Base-by-base conservation (phyloP, 352 stramenopile species). In the Blastocystis sp. region DNA sequence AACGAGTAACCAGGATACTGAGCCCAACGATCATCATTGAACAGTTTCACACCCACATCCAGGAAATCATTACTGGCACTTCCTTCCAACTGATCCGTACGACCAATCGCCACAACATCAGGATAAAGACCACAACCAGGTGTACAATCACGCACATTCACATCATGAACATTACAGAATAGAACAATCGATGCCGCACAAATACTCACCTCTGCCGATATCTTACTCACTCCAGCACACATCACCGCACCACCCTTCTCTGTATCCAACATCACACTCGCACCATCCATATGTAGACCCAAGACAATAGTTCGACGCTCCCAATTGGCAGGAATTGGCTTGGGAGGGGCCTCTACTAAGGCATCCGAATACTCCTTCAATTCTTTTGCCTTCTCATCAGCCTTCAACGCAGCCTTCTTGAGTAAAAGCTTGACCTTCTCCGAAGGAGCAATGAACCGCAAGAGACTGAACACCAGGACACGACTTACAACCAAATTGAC, bases 281-380 rank as follows among this genome's bases (percentile, higher is more conserved):
- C 71, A 16, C 16, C 54, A 19, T 67, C 71, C 71, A 83, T 83
- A 32, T 24, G 35, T 4, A 83, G 46, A 24, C 46, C 66, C 35
- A 83, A 16, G 7, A 83, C 71, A 12, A 87, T 57, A 19, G 51
- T 87, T 27, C 42, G 49, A 0, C 77, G 59, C 32, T 87, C 77
- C 77, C 77, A 87, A 54, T 87, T 42, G 0, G 77, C 42, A 29
- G 77, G 77, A 49, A 87, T 78, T 24, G 71, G 71, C 71, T 83
- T 83, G 21, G 71, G 71, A 29, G 71, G 71, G 2, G 71, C 71
- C 16, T 27, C 24, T 19, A 66, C 71, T 29, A 83, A 43, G 19
- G 42, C 21, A 42, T 78, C 77, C 14, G 59, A 78, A 29, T 66
- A 75, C 19, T 87, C 65, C 52, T 87, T 87, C 77, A 87, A n/a